Evolutionary conservation across 2,329 filamentous ascomycete genomes (phyloP).

Genomic region (Cladobotryum mycophilum): DNA sequence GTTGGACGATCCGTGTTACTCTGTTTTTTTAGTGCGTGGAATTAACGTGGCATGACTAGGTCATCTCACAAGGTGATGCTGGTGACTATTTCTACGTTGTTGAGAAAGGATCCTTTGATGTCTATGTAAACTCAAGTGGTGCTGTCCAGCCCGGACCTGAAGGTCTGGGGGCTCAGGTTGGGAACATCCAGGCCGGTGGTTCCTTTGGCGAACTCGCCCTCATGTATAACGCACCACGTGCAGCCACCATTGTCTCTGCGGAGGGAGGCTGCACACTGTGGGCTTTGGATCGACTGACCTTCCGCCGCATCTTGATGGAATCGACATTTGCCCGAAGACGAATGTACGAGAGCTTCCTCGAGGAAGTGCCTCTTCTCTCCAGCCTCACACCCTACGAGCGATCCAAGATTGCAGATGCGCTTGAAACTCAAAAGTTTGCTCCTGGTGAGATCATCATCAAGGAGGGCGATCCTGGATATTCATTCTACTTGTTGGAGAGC

Average conservation of each 20-base stretch:
- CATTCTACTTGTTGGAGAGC: constrained; percentile 84
- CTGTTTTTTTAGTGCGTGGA: not conserved
- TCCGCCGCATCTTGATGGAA: constrained; percentile 97
- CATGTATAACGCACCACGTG: constrained; percentile 97
- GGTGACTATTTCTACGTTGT: constrained; percentile 98
- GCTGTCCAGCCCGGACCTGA: constrained; percentile 71
- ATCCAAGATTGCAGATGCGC: constrained; percentile 92
- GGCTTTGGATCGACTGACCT: constrained; percentile 92
- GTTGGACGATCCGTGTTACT: constrained; percentile 9
- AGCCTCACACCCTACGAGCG: constrained; percentile 87
- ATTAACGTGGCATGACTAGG: constrained; percentile 45
- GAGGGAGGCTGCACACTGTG: constrained; percentile 76
- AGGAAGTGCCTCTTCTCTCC: constrained; percentile 81
- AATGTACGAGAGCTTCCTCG: constrained; percentile 95
- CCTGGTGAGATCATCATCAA: constrained; percentile 77
- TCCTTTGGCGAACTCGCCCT: constrained; percentile 95
- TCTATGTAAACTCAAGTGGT: constrained; percentile 78
- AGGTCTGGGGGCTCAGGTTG: constrained; percentile 78
- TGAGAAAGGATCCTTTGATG: constrained; percentile 82
- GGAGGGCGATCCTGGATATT: constrained; percentile 85
- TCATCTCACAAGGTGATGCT: constrained; percentile 91
- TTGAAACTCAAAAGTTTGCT: constrained; percentile 84
- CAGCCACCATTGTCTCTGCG: constrained; percentile 83
- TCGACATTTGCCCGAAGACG: constrained; percentile 91
- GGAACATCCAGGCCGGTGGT: constrained; percentile 75